Evolutionary conservation across 2,329 filamentous ascomycete species (phyloP), one percentile per base, ranked within the genome.

Genomic region (Akanthomyces uredinophilus): DNA sequence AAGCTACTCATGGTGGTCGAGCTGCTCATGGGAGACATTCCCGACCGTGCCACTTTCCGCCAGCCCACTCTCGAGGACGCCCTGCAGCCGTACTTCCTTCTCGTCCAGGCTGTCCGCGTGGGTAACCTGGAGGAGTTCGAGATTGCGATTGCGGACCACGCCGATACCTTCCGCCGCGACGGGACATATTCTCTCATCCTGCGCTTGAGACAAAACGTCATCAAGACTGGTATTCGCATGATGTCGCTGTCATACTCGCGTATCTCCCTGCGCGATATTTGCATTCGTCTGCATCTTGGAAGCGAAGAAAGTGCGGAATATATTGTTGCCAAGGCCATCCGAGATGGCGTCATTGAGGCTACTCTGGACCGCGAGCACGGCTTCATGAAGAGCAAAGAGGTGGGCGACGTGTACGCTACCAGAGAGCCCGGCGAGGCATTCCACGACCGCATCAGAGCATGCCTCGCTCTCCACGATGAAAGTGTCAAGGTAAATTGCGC

Each of bases 201-300:
- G 66, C 93, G 95, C 65, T 83, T 99, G 65, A 88, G 95, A 69
- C 95, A 99, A 78, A 99, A 99, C 73, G 95, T 99, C 72, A 98
- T 99, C 86, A 96, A 96, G 83, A 99, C 95, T 4, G 95, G 95
- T 67, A 96, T 99, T 66, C 92, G 95, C 69, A 97, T 98, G 92
- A 96, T 99, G 86, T 98, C 94, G 46, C 82, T 99, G 66, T 96
- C 93, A 22, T 99, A 99, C 81, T 96, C 94, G 64, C 91, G 94
- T 65, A 99, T 99, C 71, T 97, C 94, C 1, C 84, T 99, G 61
- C 89, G 95, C 63, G 95, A 99, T 73, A 99, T 99, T 68, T 99
- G 95, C 79, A 92, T 98, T 63, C 91, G 95, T 53, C 83, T 99
- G 56, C 92, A 96, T 58, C 82, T 99, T 11, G 92, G 95, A 67